Percentiles rank a stretch among this genome's conserved stretches.
These are phyloP conservation scores for Penicillium diatomitis DNA, from an alignment of 495 filamentous ascomycete genomes.

Conservation along the genomic window DNA sequence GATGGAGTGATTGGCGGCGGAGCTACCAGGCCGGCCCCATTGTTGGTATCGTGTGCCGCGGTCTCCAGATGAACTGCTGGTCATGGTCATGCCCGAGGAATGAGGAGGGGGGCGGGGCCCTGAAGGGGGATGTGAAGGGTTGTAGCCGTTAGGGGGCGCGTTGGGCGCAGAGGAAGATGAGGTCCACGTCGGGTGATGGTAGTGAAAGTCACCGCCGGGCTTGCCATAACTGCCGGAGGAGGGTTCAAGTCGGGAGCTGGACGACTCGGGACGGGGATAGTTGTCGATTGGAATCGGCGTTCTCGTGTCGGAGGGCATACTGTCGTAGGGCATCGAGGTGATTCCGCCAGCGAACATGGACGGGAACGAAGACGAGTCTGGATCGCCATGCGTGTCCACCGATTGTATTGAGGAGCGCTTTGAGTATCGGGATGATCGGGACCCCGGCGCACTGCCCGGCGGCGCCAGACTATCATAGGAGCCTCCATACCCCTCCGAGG, in stretches of 20 bases:
- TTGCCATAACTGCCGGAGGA: conserved; percentile 76
- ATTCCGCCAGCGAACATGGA: conserved; percentile 71
- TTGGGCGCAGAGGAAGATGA: conserved; percentile 31
- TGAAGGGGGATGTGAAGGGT: conserved; percentile 46
- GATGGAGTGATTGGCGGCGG: conserved; percentile 51
- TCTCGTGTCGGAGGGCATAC: conserved; percentile 51
- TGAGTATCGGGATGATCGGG: conserved; percentile 70
- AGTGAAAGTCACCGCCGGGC: conserved; percentile 65
- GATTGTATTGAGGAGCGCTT: conserved; percentile 71
- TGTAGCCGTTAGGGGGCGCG: conserved; percentile 9
- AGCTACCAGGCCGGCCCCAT: conserved; percentile 53
- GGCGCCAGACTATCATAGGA: conserved; percentile 40
- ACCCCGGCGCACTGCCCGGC: conserved; percentile 48
- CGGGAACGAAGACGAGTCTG: conserved; percentile 48
- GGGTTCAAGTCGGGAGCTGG: conserved; percentile 52
- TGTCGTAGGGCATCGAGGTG: conserved; percentile 84
- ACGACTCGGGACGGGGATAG: conserved; percentile 57
- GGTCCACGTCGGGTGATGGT: conserved; percentile 73
- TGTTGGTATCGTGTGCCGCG: conserved; percentile 61
- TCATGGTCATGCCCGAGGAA: conserved; percentile 54
- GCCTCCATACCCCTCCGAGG: conserved; percentile 43
- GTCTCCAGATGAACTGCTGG: conserved; percentile 53
- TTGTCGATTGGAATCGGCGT: conserved; percentile 71
- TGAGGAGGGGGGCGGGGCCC: conserved; percentile 65
- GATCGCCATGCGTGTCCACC: conserved; percentile 44